Conservation (phyloP, 305 asterid genomes). For the Ruellia speciosa region DNA sequence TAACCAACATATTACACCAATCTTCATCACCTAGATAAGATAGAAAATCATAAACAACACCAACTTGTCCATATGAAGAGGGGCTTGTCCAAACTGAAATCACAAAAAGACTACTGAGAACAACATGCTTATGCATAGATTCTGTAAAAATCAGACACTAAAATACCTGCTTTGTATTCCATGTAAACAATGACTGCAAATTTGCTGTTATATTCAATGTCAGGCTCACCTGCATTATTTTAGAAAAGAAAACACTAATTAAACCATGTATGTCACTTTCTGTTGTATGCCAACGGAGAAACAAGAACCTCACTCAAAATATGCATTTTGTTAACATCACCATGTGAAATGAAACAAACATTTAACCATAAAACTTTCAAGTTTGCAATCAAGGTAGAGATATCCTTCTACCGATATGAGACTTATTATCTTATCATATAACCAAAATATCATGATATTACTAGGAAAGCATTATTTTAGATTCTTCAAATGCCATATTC, state of each 20-base stretch:
- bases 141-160: not conserved
- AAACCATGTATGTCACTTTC: not conserved
- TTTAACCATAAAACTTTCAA: not conserved
- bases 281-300: not conserved
- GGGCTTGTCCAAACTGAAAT: not conserved
- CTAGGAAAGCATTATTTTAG: no score
- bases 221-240: slow-evolving; percentile 69
- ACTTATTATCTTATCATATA: not conserved
- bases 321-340: not conserved
- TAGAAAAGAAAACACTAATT: not conserved
- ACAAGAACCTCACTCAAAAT: not conserved
- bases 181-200: slow-evolving; percentile 75
- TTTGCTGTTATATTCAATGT: slow-evolving; percentile 81
- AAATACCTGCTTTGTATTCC: slow-evolving; percentile 93
- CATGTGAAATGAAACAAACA: not conserved
- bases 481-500: not conserved
- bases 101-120: no score
- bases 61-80: no score
- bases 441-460: not conserved
- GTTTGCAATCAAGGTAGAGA: not conserved
- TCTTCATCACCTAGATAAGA: not conserved
- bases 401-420: not conserved
- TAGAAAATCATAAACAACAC: not conserved
- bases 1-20: not conserved
- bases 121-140: slow-evolving; percentile 5